Evolutionary conservation across 106 monocot genomes (phyloP).

Genomic region (Hemerocallis citrina): DNA sequence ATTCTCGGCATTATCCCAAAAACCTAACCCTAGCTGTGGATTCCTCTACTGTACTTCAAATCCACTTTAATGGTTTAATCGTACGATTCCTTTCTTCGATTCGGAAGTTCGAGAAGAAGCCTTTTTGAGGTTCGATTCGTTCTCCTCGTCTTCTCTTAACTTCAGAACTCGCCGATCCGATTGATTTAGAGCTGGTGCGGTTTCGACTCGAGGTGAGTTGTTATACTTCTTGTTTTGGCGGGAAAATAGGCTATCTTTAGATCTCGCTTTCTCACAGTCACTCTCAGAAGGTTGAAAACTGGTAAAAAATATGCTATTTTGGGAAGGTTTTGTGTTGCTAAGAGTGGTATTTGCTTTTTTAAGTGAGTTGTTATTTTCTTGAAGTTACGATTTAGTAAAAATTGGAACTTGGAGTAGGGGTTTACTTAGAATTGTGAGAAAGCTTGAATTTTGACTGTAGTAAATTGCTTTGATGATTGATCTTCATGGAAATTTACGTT

Average conservation of each 20-base stretch:
- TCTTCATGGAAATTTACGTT: background rate
- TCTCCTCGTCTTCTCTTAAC: too few relatives aligned
- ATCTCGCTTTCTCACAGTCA: background rate
- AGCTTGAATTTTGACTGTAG: background rate
- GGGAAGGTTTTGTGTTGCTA: background rate
- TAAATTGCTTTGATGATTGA: too few relatives aligned
- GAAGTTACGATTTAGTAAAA: background rate
- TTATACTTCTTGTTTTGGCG: too few relatives aligned
- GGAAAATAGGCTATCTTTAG: background rate
- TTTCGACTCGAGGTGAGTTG: background rate
- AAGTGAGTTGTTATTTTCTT: background rate
- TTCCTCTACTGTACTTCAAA: background rate
- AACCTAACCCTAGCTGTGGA: conserved; percentile 1
- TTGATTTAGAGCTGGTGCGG: background rate
- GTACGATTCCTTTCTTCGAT: conserved; percentile 2
- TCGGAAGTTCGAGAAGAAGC: background rate
- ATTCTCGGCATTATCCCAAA: background rate
- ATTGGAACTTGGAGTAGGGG: background rate
- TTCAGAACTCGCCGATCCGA: background rate
- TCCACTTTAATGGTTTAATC: conserved; percentile 1
- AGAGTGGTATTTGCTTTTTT: background rate
- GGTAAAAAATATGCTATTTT: background rate
- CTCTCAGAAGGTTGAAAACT: background rate
- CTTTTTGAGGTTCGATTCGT: background rate
- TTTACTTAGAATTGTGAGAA: background rate